Base-by-base conservation (phyloP, 2,329 filamentous ascomycete genomes). In the Gremmenia infestans region DNA sequence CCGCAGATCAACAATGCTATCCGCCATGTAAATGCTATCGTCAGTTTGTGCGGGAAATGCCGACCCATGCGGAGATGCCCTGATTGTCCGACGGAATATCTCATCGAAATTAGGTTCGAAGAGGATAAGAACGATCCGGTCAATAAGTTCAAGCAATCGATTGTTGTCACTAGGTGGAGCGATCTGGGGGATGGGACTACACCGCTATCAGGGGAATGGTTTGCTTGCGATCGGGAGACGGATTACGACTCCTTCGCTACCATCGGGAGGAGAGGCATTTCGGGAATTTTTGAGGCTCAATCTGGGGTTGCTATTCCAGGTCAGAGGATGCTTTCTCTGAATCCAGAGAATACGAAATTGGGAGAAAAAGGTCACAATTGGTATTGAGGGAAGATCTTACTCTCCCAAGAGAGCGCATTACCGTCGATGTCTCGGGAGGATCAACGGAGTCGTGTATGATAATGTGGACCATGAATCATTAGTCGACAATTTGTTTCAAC, bases 101-200 rank as follows among this genome's bases (percentile, higher is more conserved):
- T 86, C 11, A 73, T 85, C 48, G 82, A 86, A 65, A 67, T 85
- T 6, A 82, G 81, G 58, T 71, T 85, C 56, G 72, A 78, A 2
- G 82, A 86, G 67, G 81, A 85, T 59, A 75, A 71, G 48, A 68
- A 65, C 28, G 72, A 79, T 62, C 67, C 72, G 6, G 59, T 70
- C 39, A 63, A 72, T 11, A 69, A 72, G 3, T 86, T 86, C 69
- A 83, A 80, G 62, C 81, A 85, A 55, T 77, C 79, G 1, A 76
- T 86, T 53, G 75, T 82, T 4, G 78, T 85, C 4, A 85, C 82
- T 7, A 70, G 82, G 17, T 86, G 82, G 82, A 79, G 76, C 58
- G 82, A 86, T 68, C 66, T 86, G 15, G 82, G 82, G 1, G 74
- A 82, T 66, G 80, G 80, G 1, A 74, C 69, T 2, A 73, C 72